These are phyloP conservation scores for Ophiostoma sp. DNA, from an alignment of 2,329 filamentous ascomycete species.

Conservation along the genomic window DNA sequence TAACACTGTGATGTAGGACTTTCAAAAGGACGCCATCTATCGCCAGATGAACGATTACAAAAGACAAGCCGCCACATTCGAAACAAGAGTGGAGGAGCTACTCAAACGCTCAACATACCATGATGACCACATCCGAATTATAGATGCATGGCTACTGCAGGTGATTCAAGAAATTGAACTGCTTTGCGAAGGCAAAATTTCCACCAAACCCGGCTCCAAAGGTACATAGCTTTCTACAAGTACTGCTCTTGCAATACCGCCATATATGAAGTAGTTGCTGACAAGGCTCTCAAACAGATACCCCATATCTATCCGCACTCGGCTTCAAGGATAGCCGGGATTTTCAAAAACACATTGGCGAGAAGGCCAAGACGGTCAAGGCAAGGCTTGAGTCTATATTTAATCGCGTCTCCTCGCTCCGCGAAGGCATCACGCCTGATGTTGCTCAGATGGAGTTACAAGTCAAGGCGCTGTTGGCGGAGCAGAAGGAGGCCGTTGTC, in stretches of 20 bases:
- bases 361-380: conserved; percentile 71
- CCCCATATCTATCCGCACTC: conserved; percentile 53
- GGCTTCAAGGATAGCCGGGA: conserved; percentile 58
- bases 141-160: conserved; percentile 87
- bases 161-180: conserved; percentile 60
- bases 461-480: conserved; percentile 67
- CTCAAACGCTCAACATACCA: conserved; percentile 74
- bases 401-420: conserved; percentile 45
- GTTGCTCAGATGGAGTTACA: conserved; percentile 67
- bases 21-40: conserved; percentile 92
- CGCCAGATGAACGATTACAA: conserved; percentile 98
- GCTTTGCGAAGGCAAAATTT: conserved; percentile 47
- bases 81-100: conserved; percentile 73
- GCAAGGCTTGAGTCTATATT: conserved; percentile 67
- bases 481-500: conserved; percentile 73
- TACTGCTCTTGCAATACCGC: neutral
- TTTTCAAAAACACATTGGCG: conserved; percentile 77
- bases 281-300: conserved; percentile 36
- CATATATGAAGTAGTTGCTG: neutral
- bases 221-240: conserved; percentile 31
- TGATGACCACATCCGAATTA: conserved; percentile 84
- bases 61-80: conserved; percentile 75
- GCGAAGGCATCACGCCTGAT: conserved; percentile 58
- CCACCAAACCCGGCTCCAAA: conserved; percentile 40
- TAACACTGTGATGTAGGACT: conserved; percentile 55